Base-by-base conservation (phyloP, 139 green algal species). In the Desmodesmus armatus region DNA sequence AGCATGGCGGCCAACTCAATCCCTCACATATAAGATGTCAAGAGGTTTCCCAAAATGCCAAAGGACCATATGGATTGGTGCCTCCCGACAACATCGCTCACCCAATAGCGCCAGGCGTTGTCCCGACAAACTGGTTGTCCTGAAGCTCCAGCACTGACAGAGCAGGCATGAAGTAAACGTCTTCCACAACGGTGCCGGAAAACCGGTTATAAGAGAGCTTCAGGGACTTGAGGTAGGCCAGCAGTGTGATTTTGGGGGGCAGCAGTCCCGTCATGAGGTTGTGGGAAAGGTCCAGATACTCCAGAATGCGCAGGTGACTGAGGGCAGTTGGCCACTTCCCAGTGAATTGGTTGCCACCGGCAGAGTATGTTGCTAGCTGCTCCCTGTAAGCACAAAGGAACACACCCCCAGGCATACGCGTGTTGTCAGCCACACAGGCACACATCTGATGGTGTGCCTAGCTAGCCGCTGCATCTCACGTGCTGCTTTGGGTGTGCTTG, bases 211-310 rank as follows among this genome's bases (percentile, higher is more conserved):
- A 13, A 15, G 47, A 13, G 47, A 58, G 13, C 13, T 58, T 15
- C 13, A 58, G 47, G 47, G 0, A 2, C 47, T 58, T 13, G 13
- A 58, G 47, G 47, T 15, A 23, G 47, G 13, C 17, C 13, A 58
- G 47, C 47, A 58, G 47, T 15, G 47, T 58, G 47, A 76, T 76
- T 33, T 84, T 60, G 9, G 31, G 21, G 6, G 62, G 78, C 31
- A 77, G 31, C 41, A 33, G 62, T 3, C 78, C 62, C n/a, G 63
- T 77, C 7, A 75, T 3, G 29, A 77, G 41, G 51, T 86, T 86
- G 80, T 73, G 11, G 37, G 17, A 47, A 2, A 86, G 35, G 44
- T 86, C 80, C 49, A 86, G 53, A 29, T 41, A 31, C 6, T 33
- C 27, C 27, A 86, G 27, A 23, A 82, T n/a, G 7, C 13, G 31